A percentile compares a stretch with the other conserved stretches of the same genome.
Conservation (phyloP, 2,329 filamentous ascomycete species). For the Alternaria hordeiaustralica region DNA sequence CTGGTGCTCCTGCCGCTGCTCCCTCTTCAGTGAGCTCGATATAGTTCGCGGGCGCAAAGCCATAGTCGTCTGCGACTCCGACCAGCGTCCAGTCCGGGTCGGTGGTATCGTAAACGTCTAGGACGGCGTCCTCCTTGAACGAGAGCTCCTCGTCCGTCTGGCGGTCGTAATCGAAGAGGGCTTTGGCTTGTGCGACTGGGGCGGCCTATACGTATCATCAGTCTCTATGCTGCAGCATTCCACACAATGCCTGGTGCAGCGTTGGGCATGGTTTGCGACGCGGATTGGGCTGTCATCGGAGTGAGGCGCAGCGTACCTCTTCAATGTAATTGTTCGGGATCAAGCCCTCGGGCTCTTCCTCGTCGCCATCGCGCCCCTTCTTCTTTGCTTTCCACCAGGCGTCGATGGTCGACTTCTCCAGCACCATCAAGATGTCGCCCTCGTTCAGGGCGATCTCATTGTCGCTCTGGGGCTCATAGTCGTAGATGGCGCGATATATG, state of each 20-base stretch:
- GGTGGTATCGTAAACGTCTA: constrained; percentile 86
- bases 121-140: constrained; percentile 83
- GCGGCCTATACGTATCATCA: constrained; percentile 55
- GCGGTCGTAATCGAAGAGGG: constrained; percentile 97
- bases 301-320: constrained; percentile 64
- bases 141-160: constrained; percentile 98
- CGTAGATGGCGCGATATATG: constrained; percentile 88
- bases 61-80: constrained; percentile 82
- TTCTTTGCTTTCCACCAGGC: constrained; percentile 98
- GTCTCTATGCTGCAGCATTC: neutral
- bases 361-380: constrained; percentile 76
- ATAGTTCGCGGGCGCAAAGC: constrained; percentile 95
- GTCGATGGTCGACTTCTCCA: constrained; percentile 77
- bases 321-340: constrained; percentile 96
- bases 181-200: constrained; percentile 74
- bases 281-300: neutral
- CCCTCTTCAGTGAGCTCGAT: constrained; percentile 72
- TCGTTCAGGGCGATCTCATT: constrained; percentile 85
- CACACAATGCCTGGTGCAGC: neutral
- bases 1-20: constrained; percentile 38
- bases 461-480: constrained; percentile 86
- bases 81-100: constrained; percentile 98
- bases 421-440: constrained; percentile 85
- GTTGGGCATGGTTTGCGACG: constrained; percentile 2
- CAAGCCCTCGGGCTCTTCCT: constrained; percentile 88